Evolutionary conservation across 179 eudicot genomes (phyloP).

Genomic region (Corrigiola litoralis): DNA sequence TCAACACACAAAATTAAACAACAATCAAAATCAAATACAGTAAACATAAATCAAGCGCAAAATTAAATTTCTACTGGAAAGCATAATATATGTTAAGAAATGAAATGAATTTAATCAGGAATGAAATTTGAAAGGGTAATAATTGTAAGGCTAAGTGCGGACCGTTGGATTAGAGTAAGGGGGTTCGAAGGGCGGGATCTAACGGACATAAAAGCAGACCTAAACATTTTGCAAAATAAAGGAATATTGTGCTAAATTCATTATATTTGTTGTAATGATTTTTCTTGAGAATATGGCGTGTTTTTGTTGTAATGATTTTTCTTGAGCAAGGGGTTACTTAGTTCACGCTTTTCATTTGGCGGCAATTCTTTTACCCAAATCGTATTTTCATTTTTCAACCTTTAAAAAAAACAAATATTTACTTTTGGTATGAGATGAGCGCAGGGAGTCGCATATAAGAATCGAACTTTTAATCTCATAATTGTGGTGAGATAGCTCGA

Average conservation of each 20-base stretch:
- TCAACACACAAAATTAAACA: too few relatives aligned
- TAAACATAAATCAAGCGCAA: too few relatives aligned
- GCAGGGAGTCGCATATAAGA: too few relatives aligned
- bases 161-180: slow-evolving; percentile 12
- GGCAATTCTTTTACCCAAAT: neutral
- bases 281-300: neutral
- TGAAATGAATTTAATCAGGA: neutral
- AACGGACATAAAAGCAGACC: slow-evolving; percentile 12
- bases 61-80: too few relatives aligned
- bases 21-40: too few relatives aligned
- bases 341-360: neutral
- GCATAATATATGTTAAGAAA: too few relatives aligned
- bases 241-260: too few relatives aligned
- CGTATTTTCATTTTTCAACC: too few relatives aligned
- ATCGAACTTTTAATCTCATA: too few relatives aligned
- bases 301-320: neutral
- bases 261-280: neutral
- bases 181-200: neutral
- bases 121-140: neutral
- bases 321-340: slow-evolving; percentile 9
- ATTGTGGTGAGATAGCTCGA: too few relatives aligned
- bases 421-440: too few relatives aligned
- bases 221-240: neutral
- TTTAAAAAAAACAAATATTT: too few relatives aligned
- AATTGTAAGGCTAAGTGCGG: neutral